These are phyloP conservation scores for Amaranthus tricolor DNA, from an alignment of 179 eudicot species.

Conservation along the genomic window DNA sequence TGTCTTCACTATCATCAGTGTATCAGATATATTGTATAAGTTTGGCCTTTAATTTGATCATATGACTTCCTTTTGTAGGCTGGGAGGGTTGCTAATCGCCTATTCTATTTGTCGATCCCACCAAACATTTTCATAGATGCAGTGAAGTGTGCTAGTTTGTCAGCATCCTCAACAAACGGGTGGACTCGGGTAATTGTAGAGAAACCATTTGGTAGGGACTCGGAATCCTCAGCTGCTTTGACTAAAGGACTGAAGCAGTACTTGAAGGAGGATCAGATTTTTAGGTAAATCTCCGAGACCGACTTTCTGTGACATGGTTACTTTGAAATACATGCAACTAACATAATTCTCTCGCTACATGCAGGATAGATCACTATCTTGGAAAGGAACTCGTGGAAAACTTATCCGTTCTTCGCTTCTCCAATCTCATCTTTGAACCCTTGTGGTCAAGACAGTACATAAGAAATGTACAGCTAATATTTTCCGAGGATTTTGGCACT, in stretches of 20 bases:
- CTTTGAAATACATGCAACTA: conserved; percentile 9
- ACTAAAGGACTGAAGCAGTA: conserved; percentile 79
- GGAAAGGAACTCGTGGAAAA: conserved; percentile 98
- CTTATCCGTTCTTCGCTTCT: conserved; percentile 93
- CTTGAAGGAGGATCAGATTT: conserved; percentile 88
- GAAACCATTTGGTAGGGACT: conserved; percentile 96
- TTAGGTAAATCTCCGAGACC: conserved; percentile 45
- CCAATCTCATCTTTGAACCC: conserved; percentile 95
- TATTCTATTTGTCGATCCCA: conserved; percentile 90
- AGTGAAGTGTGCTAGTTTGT: conserved; percentile 76
- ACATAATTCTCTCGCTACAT: conserved; percentile 7
- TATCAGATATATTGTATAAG: neutral
- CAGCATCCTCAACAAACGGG: conserved; percentile 79
- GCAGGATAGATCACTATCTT: conserved; percentile 96
- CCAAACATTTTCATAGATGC: conserved; percentile 92
- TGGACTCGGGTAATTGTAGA: conserved; percentile 99
- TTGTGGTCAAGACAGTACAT: conserved; percentile 96
- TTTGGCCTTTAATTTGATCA: conserved; percentile 7
- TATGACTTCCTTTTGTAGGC: conserved; percentile 39
- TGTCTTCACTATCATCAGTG: neutral
- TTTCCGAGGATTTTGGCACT: conserved; percentile 97
- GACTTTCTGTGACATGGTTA: neutral
- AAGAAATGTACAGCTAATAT: conserved; percentile 86
- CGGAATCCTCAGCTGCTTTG: conserved; percentile 94
- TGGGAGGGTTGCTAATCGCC: conserved; percentile 80